Base-by-base conservation (phyloP, 345 rosid genomes). In the Linum trigynum region DNA sequence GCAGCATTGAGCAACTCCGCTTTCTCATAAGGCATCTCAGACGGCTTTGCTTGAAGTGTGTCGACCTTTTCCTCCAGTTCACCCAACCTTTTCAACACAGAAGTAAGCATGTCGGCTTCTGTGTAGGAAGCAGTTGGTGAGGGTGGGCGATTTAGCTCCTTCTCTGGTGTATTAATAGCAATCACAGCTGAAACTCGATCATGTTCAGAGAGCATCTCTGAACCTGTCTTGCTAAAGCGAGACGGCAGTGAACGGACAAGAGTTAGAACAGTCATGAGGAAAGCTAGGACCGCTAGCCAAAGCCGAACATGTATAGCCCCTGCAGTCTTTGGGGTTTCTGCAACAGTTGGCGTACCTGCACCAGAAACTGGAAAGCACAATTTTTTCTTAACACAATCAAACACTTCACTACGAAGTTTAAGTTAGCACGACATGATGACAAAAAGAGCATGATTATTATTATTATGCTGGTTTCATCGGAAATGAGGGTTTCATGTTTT, bases 11-110 rank as follows among this genome's bases (percentile, higher is more conserved):
- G 82, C 76, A 95, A 71, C 71, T 95, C 99, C 81, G 75, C 99
- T 84, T 95, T 95, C 84, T 95, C 98, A 12, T 57, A 86, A 65
- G 99, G 99, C 99, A 95, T 95, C 82, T 82, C 97, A 38, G 87
- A 82, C 59, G 98, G 99, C 75, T 91, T 95, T 57, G 91, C 75
- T 76, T 84, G 92, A 62, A 95, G 89, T 17, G 83, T 84, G 67
- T 75, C 83, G 23, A 89, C 87, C 78, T 91, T 95, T 81, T 86
- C 89, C 86, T 95, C 99, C 2, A 95, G 87, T 74, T 86, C 97
- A 15, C 85, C 84, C 58, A 95, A 64, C 74, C 88, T 91, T 80
- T 91, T 89, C 69, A 87, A 42, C 62, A 95, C 97, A 75, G 83
- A 72, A 40, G 91, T 77, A 56, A 89, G 77, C 55, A 88, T 76